Evolutionary conservation across 2,329 filamentous ascomycete genomes (phyloP).

Genomic region (Gyromitra esculenta): DNA sequence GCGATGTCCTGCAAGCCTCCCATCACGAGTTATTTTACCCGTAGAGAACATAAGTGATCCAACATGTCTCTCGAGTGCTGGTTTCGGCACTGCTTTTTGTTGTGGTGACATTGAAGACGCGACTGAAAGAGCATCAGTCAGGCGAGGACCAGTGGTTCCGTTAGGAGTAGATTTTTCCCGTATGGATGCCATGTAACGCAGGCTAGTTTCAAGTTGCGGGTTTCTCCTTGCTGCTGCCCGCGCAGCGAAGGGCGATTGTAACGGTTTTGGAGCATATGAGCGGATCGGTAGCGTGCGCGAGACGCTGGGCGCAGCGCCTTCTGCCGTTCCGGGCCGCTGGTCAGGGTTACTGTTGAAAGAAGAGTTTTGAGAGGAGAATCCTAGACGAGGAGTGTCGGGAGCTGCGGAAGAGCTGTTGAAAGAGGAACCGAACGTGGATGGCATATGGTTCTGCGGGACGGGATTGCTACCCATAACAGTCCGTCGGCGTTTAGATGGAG

Average conservation of each 20-base stretch:
- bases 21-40: background rate
- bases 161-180: slow-evolving; percentile 14
- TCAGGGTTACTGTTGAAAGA: slow-evolving; percentile 10
- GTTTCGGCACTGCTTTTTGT: background rate
- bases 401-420: background rate
- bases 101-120: slow-evolving; percentile 18
- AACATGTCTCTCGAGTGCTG: background rate
- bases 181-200: slow-evolving; percentile 1
- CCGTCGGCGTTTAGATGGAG: slow-evolving; percentile 22
- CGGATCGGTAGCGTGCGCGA: slow-evolving; percentile 6
- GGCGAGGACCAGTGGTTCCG: slow-evolving; percentile 3
- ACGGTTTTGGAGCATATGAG: slow-evolving; percentile 35
- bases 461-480: slow-evolving; percentile 1
- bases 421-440: slow-evolving; percentile 3
- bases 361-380: background rate
- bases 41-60: background rate
- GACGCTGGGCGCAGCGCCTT: background rate
- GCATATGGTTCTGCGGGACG: slow-evolving; percentile 11
- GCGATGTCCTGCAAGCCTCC: slow-evolving; percentile 8
- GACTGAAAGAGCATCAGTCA: slow-evolving; percentile 8
- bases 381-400: slow-evolving; percentile 7
- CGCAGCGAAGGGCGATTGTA: slow-evolving; percentile 40
- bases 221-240: slow-evolving; percentile 29
- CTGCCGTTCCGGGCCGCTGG: background rate
- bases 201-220: slow-evolving; percentile 10